phyloP scores from a whole-genome alignment of 1,284 basidiomycete genomes.

The Rhodotorula sp. region DNA sequence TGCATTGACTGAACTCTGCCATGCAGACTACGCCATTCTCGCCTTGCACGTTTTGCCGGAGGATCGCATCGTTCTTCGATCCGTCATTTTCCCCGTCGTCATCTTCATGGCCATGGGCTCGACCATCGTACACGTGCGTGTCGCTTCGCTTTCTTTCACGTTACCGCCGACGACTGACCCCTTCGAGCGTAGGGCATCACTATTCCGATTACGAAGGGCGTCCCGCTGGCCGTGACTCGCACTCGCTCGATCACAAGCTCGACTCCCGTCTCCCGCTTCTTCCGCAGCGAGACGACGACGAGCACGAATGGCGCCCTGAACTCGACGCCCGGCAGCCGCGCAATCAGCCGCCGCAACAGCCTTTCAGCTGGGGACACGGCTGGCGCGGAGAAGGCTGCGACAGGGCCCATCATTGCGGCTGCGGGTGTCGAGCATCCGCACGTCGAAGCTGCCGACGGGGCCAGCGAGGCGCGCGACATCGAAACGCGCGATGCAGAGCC shows the following conservation, averaged over 20 bases:
- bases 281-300: not conserved
- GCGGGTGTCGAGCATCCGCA: no score
- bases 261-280: no score
- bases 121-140: slow-evolving; percentile 55
- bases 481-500: no score
- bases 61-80: slow-evolving; percentile 51
- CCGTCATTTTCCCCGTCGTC: slow-evolving; percentile 55
- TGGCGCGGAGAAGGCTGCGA: no score
- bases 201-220: slow-evolving; percentile 38
- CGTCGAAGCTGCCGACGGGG: no score
- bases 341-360: not conserved
- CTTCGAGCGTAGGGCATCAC: slow-evolving; percentile 32
- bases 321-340: not conserved
- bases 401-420: no score
- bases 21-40: slow-evolving; percentile 55
- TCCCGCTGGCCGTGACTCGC: slow-evolving; percentile 26
- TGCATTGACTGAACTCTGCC: not conserved
- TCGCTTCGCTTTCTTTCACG: not conserved
- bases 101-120: slow-evolving; percentile 58
- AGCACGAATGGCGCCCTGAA: no score
- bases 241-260: slow-evolving; percentile 10
- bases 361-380: no score
- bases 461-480: no score
- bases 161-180: not conserved
- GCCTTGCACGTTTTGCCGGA: slow-evolving; percentile 55